Evolutionary conservation across 2,329 filamentous ascomycete genomes (phyloP).

Genomic region (Colletotrichum aenigma): DNA sequence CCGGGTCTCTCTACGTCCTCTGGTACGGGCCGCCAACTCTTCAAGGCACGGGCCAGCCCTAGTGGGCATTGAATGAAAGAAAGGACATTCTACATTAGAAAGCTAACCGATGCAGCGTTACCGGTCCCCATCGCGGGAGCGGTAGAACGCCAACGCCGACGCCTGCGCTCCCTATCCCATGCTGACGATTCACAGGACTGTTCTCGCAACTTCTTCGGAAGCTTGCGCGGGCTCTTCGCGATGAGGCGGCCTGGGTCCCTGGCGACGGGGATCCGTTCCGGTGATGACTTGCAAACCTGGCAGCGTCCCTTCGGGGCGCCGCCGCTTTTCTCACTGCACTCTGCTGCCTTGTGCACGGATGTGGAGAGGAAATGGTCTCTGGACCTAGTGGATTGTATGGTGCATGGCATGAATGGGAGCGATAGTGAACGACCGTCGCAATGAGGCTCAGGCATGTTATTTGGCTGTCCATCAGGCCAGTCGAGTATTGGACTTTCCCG

Average conservation of each 20-base stretch:
- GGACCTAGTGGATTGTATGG: not conserved
- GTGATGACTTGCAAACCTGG: slow-evolving; percentile 21
- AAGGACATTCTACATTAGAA: not conserved
- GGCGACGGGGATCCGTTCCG: not conserved
- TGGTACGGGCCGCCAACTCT: not conserved
- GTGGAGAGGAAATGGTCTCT: slow-evolving; percentile 48
- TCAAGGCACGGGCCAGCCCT: slow-evolving; percentile 6
- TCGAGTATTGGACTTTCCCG: not conserved
- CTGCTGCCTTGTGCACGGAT: slow-evolving; percentile 48
- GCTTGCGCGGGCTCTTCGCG: not conserved
- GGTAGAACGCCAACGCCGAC: not conserved
- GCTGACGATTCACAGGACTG: not conserved
- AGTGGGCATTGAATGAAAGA: slow-evolving; percentile 5
- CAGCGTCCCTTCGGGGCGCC: slow-evolving; percentile 25
- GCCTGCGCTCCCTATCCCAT: not conserved
- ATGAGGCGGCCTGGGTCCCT: not conserved
- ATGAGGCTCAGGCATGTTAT: not conserved
- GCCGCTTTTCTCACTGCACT: slow-evolving; percentile 58
- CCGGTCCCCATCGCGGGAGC: not conserved
- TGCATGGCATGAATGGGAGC: not conserved
- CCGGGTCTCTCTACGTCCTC: not conserved
- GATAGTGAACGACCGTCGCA: not conserved
- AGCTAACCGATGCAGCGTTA: slow-evolving; percentile 36
- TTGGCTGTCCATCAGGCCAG: not conserved
- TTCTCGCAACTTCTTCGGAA: not conserved